Evolutionary conservation across 2,329 filamentous ascomycete species (phyloP), one percentile per base, ranked within the genome.

Genomic region (Stagonosporopsis vannaccii): DNA sequence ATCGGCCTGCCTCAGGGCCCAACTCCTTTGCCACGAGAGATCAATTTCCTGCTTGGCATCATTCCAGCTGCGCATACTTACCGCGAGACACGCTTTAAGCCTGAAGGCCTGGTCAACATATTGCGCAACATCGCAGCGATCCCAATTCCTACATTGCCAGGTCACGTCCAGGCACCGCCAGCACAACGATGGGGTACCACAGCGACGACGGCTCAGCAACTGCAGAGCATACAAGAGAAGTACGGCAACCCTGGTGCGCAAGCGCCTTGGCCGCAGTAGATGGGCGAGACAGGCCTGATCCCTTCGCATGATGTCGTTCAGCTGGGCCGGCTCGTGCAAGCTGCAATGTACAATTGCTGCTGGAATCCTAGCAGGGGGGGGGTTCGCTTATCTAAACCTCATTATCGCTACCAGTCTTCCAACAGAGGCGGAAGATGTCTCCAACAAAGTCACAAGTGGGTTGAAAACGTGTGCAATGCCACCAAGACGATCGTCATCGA

Each of bases 31-130:
- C 91, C 94, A 25, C 86, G 90, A 36, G 84, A 87, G 51, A 71
- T 80, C 56, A 78, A 73, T 28, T 75, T 77, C 62, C 66, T 80
- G 3, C 80, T 96, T 11, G 87, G 88, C 63, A 88, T 93, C 58
- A 88, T 96, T 12, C 92, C 92, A 0, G 82, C 86, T 0, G 84
- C 90, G 1, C 85, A 89, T 22, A 82, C 85, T 7, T 97, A 96
- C 75, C 86, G 87, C 49, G 85, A 86, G 19, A 84, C 86, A 35
- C 84, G 87, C 11, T 89, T 97, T 66, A 90, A 85, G 60, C 79
- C 92, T 0, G 80, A 86, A 30, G 87, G 84, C 56, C 81, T 97
- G 78, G 88, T 95, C 6, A 84, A 86, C 28, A 80, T 97, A 36
- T 80, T 99, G 20, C 84, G 87, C 28, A 83, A 86, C 50, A 64